phyloP scores from a whole-genome alignment of 148 eudicot species.

The Fagopyrum tataricum region DNA sequence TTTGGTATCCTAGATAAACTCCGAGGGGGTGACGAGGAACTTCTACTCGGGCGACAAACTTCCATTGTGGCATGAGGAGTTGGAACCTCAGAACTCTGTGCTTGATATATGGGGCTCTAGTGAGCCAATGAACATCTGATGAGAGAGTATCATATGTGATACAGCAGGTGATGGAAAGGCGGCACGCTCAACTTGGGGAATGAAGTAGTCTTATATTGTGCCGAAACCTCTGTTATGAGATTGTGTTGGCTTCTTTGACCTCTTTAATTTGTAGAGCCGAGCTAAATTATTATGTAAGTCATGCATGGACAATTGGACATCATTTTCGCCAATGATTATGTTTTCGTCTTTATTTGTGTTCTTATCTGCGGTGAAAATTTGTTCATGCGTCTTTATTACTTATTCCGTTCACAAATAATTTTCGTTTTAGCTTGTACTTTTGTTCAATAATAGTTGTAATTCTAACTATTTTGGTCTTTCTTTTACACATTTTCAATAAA shows the following conservation, averaged over 20 bases:
- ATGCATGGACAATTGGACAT: background rate
- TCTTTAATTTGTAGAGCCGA: background rate
- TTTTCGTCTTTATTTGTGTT: no score
- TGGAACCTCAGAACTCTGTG: constrained; percentile 58
- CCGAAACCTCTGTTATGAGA: background rate
- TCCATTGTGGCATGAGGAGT: constrained; percentile 77
- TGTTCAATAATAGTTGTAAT: no score
- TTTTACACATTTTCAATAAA: no score
- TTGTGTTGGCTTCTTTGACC: background rate
- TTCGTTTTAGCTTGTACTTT: no score
- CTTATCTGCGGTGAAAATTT: no score
- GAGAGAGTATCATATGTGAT: background rate
- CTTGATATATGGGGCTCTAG: constrained; percentile 50
- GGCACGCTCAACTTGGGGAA: background rate
- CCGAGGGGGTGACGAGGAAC: constrained; percentile 60
- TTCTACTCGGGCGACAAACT: constrained; percentile 71
- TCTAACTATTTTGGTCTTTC: no score
- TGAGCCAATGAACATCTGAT: constrained; percentile 43
- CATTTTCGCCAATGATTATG: no score
- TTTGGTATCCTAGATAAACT: constrained; percentile 47
- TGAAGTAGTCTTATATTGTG: background rate
- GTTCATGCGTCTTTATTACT: no score
- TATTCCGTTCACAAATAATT: no score
- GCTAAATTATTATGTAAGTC: background rate
- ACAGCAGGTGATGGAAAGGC: background rate